Percentiles rank a stretch among this genome's conserved stretches.
These are phyloP conservation scores for Trichocladium uniseriatum DNA, from an alignment of 495 filamentous ascomycete genomes.

Conservation along the genomic window DNA sequence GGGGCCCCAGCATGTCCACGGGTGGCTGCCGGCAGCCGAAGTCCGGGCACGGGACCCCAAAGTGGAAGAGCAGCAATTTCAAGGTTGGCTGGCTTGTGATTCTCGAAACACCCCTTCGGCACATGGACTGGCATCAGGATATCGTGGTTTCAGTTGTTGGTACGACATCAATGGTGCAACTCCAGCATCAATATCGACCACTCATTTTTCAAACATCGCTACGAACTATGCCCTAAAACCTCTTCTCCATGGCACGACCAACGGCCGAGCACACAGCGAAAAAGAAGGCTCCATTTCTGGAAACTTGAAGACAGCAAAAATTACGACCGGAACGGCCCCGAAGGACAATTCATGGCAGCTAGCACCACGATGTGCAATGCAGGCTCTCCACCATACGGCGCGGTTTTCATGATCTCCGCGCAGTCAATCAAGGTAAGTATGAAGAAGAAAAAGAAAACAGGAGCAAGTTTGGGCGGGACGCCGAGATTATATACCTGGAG, in stretches of 20 bases:
- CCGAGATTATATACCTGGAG: not conserved
- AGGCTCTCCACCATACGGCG: conserved; percentile 16
- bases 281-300: conserved; percentile 6
- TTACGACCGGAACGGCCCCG: conserved; percentile 20
- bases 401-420: conserved; percentile 13
- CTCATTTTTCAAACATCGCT: too few species aligned
- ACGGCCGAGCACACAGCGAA: conserved; percentile 15
- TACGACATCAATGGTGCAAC: too few species aligned
- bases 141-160: too few species aligned
- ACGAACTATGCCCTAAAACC: too few species aligned
- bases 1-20: not conserved
- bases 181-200: too few species aligned
- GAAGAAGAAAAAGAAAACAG: conserved; percentile 19
- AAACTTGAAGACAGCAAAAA: conserved; percentile 16
- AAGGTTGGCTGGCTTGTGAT: too few species aligned
- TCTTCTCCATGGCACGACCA: conserved; percentile 16
- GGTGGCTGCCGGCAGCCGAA: too few species aligned
- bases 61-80: too few species aligned
- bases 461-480: conserved; percentile 3
- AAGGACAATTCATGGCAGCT: conserved; percentile 19
- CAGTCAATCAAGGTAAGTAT: conserved; percentile 23
- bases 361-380: conserved; percentile 21
- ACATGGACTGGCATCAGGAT: too few species aligned
- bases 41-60: too few species aligned
- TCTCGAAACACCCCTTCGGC: too few species aligned